These are phyloP conservation scores for Claviceps sp. DNA, from an alignment of 2,329 filamentous ascomycete genomes.

Conservation along the genomic window DNA sequence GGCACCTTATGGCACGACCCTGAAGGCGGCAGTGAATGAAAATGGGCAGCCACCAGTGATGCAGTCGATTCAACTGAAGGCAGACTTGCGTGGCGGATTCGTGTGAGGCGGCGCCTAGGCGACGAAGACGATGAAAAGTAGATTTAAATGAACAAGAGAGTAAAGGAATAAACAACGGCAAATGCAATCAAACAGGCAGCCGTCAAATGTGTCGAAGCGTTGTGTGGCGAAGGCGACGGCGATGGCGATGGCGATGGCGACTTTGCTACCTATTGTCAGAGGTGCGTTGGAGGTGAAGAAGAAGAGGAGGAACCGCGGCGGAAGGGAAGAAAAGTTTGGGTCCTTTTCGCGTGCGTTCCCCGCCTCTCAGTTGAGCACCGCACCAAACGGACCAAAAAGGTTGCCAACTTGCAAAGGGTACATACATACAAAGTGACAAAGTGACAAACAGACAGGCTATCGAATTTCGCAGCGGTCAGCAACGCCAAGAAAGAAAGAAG, in stretches of 20 bases:
- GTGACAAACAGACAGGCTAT: no score
- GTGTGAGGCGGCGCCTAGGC: background rate
- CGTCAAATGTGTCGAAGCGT: background rate
- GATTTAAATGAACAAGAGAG: background rate
- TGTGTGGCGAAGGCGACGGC: no score
- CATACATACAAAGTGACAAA: no score
- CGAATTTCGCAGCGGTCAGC: no score
- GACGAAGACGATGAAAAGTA: background rate
- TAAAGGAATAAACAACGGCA: background rate
- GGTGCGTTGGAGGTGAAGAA: background rate
- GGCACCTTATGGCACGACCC: slow-evolving; percentile 1
- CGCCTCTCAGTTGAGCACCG: no score
- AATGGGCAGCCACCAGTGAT: background rate
- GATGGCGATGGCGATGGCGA: no score
- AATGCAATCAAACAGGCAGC: background rate
- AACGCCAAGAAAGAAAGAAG: no score
- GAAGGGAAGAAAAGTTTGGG: background rate
- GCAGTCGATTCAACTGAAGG: slow-evolving; percentile 1
- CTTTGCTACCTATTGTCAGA: background rate
- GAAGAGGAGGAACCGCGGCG: background rate
- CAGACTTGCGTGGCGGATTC: background rate
- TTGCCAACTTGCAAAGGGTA: no score
- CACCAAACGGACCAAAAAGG: no score
- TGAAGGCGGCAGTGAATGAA: background rate
- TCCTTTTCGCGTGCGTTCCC: no score